These are phyloP conservation scores for Fraxinus sp. DNA, from an alignment of 305 asterid species.

Conservation along the genomic window DNA sequence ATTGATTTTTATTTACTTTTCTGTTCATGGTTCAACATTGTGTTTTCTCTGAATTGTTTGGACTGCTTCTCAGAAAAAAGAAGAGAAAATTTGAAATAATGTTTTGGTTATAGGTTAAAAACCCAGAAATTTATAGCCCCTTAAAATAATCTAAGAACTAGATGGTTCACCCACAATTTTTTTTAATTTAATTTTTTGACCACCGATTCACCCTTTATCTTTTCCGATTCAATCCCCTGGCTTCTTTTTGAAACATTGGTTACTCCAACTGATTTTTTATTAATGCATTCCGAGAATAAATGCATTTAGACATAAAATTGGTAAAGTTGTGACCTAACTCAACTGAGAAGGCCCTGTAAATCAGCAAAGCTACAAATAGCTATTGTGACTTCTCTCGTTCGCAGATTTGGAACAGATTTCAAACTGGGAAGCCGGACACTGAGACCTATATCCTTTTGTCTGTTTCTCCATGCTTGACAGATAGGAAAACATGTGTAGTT, in stretches of 20 bases:
- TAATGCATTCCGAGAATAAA: constrained; percentile 1
- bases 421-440: neutral
- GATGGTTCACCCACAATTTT: neutral
- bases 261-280: neutral
- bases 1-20: constrained; percentile 13
- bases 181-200: neutral
- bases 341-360: neutral
- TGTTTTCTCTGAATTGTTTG: constrained; percentile 18
- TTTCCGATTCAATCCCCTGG: neutral
- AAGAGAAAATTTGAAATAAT: neutral
- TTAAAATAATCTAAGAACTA: neutral
- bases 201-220: neutral
- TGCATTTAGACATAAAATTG: neutral
- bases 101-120: neutral
- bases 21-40: constrained; percentile 12
- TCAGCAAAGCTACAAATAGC: neutral
- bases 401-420: neutral
- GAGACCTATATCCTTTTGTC: neutral
- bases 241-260: neutral
- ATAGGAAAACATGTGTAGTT: neutral
- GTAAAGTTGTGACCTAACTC: neutral
- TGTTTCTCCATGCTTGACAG: neutral
- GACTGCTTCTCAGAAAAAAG: constrained; percentile 7
- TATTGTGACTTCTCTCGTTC: neutral
- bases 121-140: neutral